Evolutionary conservation across 768 basidiomycete genomes (phyloP), one percentile per base, ranked within the genome.

Genomic region (Lentinula guzmanii): DNA sequence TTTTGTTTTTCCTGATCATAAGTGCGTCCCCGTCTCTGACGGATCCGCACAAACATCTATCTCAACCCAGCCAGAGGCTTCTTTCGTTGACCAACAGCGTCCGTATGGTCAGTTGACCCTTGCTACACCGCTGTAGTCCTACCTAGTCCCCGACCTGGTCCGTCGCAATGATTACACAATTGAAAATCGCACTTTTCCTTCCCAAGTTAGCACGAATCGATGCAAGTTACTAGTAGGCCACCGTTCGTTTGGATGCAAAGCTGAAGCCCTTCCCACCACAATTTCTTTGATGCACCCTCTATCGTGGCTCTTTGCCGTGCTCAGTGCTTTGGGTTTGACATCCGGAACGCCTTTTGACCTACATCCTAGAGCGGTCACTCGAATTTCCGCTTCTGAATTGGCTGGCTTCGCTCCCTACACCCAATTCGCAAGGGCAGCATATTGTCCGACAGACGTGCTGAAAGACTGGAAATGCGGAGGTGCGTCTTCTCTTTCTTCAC

Each of bases 341-440:
- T 42, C 35, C 41, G 56, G 6, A 18, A 45, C 18, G 3, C 55
- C 43, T 33, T 28, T 53, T 18, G 52, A 53, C 8, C 33, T 53
- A 33, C 31, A 34, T 16, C 51, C 62, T 41, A 66, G 71, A 48
- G 52, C 43, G 5, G 58, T 60, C 21, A 50, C 58, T 33, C 45
- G 1, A 18, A 9, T 61, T 10, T 55, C 74, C 2, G 11, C 66
- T 0, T 24, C 61, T 0, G 65, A 72, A 61, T 62, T 78, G n/a
- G 61, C 68, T 6, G 64, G 57, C 37, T 71, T 75, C 46, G 67
- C 69, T 2, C 76, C 77, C 10, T 80, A 73, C 50, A 69, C 75
- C 0, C 65, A 77, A 64, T 75, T 81, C 53, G 76, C 79, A 21
- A 70, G 77, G 45, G 79, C 78, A 1, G 76, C 80, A 28, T 81